These are phyloP conservation scores for Phytophthora boehmeriae DNA, from an alignment of 352 stramenopile genomes.

Conservation along the genomic window DNA sequence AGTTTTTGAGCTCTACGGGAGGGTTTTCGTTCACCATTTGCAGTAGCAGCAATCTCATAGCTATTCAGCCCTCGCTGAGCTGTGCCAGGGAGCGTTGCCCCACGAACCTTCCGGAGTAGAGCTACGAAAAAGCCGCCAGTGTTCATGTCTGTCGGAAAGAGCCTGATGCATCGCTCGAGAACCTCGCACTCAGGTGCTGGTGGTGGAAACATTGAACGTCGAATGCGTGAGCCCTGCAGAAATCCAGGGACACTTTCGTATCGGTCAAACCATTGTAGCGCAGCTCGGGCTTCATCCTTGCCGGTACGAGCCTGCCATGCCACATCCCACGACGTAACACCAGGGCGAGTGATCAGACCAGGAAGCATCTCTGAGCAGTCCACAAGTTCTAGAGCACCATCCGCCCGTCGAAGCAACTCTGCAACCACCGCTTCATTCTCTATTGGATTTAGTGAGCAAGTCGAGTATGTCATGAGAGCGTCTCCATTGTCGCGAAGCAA, in stretches of 20 bases:
- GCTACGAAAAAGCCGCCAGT: constrained; percentile 98
- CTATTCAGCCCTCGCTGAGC: constrained; percentile 47
- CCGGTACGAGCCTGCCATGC: constrained; percentile 64
- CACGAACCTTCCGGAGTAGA: constrained; percentile 85
- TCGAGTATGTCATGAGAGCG: constrained; percentile 95
- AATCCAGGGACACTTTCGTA: constrained; percentile 63
- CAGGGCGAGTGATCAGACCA: constrained; percentile 48
- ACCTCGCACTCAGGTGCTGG: constrained; percentile 59
- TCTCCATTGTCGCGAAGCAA: constrained; percentile 74
- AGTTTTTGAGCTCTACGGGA: constrained; percentile 19
- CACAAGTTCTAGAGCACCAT: constrained; percentile 89
- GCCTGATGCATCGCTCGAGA: constrained; percentile 63
- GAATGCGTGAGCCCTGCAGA: constrained; percentile 66
- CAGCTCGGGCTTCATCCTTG: constrained; percentile 28
- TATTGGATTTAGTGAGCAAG: constrained; percentile 98
- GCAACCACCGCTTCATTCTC: constrained; percentile 97
- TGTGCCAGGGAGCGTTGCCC: constrained; percentile 33
- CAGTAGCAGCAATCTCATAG: constrained; percentile 49
- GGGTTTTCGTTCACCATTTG: constrained; percentile 21
- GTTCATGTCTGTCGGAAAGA: constrained; percentile 98
- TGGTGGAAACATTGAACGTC: constrained; percentile 86
- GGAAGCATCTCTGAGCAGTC: constrained; percentile 68
- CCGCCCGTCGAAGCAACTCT: constrained; percentile 90
- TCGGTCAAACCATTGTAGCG: constrained; percentile 55
- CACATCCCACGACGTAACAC: constrained; percentile 63